Evolutionary conservation across 2,329 filamentous ascomycete genomes (phyloP).

Genomic region (Sclerotinia nivalis): DNA sequence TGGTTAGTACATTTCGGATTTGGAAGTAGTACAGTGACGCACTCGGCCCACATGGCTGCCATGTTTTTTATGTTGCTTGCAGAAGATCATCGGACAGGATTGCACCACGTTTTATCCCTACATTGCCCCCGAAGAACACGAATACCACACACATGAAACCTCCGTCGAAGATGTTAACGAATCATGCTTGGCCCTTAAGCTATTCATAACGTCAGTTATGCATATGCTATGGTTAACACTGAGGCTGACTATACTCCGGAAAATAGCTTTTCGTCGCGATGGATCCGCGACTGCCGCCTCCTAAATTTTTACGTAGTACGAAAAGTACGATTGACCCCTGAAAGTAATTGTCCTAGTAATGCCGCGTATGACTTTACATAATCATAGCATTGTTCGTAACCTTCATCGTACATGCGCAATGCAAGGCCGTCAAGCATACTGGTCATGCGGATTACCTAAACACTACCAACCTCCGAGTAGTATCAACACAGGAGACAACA

Average conservation of each 20-base stretch:
- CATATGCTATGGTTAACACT: constrained; percentile 5
- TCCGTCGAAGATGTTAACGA: background rate
- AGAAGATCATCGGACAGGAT: background rate
- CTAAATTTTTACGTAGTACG: background rate
- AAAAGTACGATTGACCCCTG: background rate
- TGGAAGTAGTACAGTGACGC: background rate
- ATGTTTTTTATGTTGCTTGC: background rate
- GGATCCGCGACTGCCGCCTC: background rate
- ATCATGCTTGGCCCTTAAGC: background rate
- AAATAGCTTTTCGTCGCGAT: constrained; percentile 3
- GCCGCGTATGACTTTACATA: background rate
- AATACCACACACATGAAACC: constrained; percentile 19
- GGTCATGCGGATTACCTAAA: background rate
- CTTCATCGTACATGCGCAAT: background rate
- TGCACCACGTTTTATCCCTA: constrained; percentile 3
- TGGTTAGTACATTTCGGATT: background rate
- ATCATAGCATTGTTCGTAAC: background rate
- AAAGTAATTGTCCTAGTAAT: background rate
- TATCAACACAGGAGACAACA: background rate
- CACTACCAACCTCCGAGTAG: background rate
- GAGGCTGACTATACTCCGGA: background rate
- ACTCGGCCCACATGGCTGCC: constrained; percentile 5
- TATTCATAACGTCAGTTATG: background rate
- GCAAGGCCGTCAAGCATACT: background rate
- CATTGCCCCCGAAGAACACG: background rate